Percentiles rank a stretch among this genome's conserved stretches.
Evolutionary conservation across 1,284 basidiomycete genomes (phyloP).

Genomic region (Phlebopus sp.): DNA sequence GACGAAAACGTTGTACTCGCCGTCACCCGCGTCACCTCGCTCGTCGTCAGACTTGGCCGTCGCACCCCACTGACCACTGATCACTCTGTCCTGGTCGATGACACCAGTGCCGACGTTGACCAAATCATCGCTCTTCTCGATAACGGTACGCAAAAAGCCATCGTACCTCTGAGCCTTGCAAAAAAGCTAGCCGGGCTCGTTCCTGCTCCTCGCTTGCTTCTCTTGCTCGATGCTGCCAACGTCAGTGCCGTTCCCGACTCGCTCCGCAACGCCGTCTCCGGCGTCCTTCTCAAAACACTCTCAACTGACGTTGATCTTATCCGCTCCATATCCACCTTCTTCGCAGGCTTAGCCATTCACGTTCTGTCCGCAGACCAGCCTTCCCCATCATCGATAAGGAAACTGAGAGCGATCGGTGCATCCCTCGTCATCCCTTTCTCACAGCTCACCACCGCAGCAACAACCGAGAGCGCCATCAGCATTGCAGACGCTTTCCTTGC

Average conservation of each 20-base stretch:
- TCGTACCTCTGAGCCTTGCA: conserved; percentile 65
- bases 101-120: conserved; percentile 46
- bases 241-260: conserved; percentile 73
- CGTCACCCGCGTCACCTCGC: conserved; percentile 72
- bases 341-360: conserved; percentile 59
- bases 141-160: conserved; percentile 73
- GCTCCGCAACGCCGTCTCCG: conserved; percentile 68
- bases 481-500: conserved; percentile 87
- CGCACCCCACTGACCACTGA: conserved; percentile 34
- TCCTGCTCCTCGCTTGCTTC: conserved; percentile 70
- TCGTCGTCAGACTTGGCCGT: conserved; percentile 52
- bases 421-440: conserved; percentile 75
- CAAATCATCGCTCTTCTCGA: conserved; percentile 71
- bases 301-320: conserved; percentile 68
- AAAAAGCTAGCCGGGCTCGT: conserved; percentile 66
- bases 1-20: conserved; percentile 52
- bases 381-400: conserved; percentile 52
- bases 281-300: conserved; percentile 72
- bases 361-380: conserved; percentile 58
- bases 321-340: conserved; percentile 72
- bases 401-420: conserved; percentile 57
- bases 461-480: conserved; percentile 61
- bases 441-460: conserved; percentile 59
- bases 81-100: conserved; percentile 56
- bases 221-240: conserved; percentile 71